These are phyloP conservation scores for Bretziella fagacearum DNA, from an alignment of 2,329 filamentous ascomycete species.

Conservation along the genomic window DNA sequence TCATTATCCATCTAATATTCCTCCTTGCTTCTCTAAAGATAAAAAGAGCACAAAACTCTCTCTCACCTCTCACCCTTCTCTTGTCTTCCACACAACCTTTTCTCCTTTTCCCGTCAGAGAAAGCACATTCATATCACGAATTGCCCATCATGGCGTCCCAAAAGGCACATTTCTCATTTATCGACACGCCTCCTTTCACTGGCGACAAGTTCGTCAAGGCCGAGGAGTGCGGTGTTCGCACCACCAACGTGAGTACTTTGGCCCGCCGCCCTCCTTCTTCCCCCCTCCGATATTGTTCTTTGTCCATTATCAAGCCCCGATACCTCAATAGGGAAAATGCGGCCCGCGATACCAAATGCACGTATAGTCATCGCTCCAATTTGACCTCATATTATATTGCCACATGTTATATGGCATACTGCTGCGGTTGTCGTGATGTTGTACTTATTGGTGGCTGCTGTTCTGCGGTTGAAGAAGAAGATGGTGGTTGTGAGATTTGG, in stretches of 20 bases:
- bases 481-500: background rate
- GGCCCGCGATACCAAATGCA: background rate
- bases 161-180: constrained; percentile 27
- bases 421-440: background rate
- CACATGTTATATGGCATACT: background rate
- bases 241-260: constrained; percentile 30
- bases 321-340: background rate
- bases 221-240: constrained; percentile 39
- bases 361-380: too few relatives aligned
- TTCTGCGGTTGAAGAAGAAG: too few relatives aligned
- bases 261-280: too few relatives aligned
- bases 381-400: too few relatives aligned
- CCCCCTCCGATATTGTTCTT: background rate
- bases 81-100: constrained; percentile 4
- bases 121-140: background rate
- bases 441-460: background rate
- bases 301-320: background rate
- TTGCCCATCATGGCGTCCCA: constrained; percentile 16
- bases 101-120: constrained; percentile 1
- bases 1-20: background rate
- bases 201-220: constrained; percentile 49
- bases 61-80: constrained; percentile 1
- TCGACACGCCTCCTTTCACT: constrained; percentile 25
- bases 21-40: background rate
- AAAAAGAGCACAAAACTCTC: constrained; percentile 13